A percentile compares a stretch with the other conserved stretches of the same genome.
These are phyloP conservation scores for Inga leiocalycina DNA, from an alignment of 306 rosid species.

Conservation along the genomic window DNA sequence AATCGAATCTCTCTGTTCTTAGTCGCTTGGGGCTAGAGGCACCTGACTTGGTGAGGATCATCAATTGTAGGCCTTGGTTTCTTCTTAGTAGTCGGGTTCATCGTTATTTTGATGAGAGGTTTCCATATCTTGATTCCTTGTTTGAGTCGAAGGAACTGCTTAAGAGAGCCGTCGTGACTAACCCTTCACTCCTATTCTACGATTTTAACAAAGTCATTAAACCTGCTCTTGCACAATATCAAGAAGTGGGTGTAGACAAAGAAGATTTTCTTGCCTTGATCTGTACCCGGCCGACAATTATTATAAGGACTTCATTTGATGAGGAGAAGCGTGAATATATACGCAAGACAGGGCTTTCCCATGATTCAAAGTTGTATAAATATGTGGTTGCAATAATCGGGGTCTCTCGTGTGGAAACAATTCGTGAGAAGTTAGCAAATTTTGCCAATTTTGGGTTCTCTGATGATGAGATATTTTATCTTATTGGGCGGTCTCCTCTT, in stretches of 20 bases:
- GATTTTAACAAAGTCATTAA: conserved; percentile 43
- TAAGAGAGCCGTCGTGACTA: conserved; percentile 61
- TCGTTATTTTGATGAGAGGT: conserved; percentile 52
- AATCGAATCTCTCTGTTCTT: conserved; percentile 52
- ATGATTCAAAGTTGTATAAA: conserved; percentile 63
- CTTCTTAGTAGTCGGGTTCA: conserved; percentile 48
- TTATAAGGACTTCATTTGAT: conserved; percentile 64
- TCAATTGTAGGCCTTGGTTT: conserved; percentile 64
- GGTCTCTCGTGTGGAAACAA: conserved; percentile 66
- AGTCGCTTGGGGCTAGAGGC: conserved; percentile 52
- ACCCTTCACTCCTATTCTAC: conserved; percentile 65
- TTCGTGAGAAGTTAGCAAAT: conserved; percentile 61
- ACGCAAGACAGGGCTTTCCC: conserved; percentile 51
- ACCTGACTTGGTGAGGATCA: conserved; percentile 64
- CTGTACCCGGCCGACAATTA: conserved; percentile 58
- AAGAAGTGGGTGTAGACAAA: conserved; percentile 58
- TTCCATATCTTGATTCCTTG: conserved; percentile 51
- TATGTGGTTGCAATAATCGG: conserved; percentile 73
- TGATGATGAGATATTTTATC: conserved; percentile 61
- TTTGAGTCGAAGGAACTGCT: conserved; percentile 69
- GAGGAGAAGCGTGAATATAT: conserved; percentile 72
- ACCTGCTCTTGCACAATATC: conserved; percentile 49
- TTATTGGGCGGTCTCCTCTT: conserved; percentile 58
- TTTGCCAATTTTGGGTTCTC: conserved; percentile 62
- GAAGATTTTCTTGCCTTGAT: conserved; percentile 66